Percentiles rank a stretch among this genome's conserved stretches.
Conservation (phyloP, 2,329 filamentous ascomycete genomes). For the Fusarium devonianum region DNA sequence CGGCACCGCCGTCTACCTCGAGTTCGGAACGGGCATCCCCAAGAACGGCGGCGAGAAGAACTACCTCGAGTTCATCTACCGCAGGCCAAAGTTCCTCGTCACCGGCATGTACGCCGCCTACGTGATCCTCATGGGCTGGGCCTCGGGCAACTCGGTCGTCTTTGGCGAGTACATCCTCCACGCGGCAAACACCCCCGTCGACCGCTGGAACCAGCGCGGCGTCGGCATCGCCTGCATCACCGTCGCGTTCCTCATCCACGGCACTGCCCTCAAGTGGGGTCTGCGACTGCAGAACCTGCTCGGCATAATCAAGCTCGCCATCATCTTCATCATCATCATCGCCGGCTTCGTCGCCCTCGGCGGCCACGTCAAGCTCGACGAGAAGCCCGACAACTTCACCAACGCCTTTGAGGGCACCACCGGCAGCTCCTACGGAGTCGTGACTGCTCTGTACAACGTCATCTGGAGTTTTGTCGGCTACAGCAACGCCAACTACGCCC, state of each 20-base stretch:
- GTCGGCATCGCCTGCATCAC: conserved; percentile 73
- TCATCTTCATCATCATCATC: conserved; percentile 71
- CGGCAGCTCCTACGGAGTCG: conserved; percentile 69
- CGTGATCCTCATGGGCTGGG: conserved; percentile 70
- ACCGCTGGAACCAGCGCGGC: conserved; percentile 71
- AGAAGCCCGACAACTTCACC: conserved; percentile 67
- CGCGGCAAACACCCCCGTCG: conserved; percentile 67
- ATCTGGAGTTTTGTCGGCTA: conserved; percentile 75
- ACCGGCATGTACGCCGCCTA: conserved; percentile 69
- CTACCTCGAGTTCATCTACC: conserved; percentile 71
- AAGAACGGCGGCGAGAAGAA: conserved; percentile 72
- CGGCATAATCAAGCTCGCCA: conserved; percentile 70
- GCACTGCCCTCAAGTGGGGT: conserved; percentile 69
- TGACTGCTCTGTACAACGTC: conserved; percentile 75
- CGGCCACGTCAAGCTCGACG: conserved; percentile 64
- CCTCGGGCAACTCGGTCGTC: conserved; percentile 71
- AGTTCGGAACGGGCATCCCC: conserved; percentile 71
- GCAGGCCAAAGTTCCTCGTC: conserved; percentile 65
- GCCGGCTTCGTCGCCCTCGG: conserved; percentile 68
- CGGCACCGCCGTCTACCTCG: conserved; percentile 70
- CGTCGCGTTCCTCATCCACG: conserved; percentile 70
- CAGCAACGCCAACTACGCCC: conserved; percentile 72
- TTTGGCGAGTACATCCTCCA: conserved; percentile 76
- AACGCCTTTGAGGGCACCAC: conserved; percentile 72
- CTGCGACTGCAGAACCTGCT: conserved; percentile 72